These are phyloP conservation scores for Fusarium irregulare DNA, from an alignment of 2,329 filamentous ascomycete genomes.

Conservation along the genomic window DNA sequence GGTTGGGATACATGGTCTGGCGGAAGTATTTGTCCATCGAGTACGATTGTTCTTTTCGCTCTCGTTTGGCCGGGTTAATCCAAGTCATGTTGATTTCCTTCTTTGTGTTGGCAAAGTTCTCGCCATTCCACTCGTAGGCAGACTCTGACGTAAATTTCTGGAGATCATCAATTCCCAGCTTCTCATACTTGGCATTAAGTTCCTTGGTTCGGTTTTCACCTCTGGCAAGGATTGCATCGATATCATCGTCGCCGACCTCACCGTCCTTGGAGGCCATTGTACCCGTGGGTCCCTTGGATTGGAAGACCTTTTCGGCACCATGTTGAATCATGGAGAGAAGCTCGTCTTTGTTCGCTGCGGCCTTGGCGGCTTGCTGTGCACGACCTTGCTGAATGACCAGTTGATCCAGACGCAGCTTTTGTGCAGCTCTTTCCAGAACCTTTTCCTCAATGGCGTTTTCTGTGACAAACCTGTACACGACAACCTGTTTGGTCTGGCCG, in stretches of 20 bases:
- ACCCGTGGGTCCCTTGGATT: constrained; percentile 74
- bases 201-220: constrained; percentile 91
- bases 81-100: constrained; percentile 93
- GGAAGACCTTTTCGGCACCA: constrained; percentile 94
- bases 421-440: constrained; percentile 93
- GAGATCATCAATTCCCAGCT: constrained; percentile 93
- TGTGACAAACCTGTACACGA: constrained; percentile 96
- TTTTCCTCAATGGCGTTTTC: constrained; percentile 99
- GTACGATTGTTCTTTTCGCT: constrained; percentile 97
- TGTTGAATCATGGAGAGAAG: constrained; percentile 98
- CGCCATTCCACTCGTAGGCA: constrained; percentile 98
- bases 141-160: constrained; percentile 98
- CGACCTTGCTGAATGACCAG: constrained; percentile 98
- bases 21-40: constrained; percentile 99
- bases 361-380: constrained; percentile 89
- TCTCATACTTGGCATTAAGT: constrained; percentile 94
- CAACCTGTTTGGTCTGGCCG: constrained; percentile 96
- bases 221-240: constrained; percentile 86
- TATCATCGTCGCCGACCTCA: constrained; percentile 85
- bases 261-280: constrained; percentile 67
- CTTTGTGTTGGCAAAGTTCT: constrained; percentile 92
- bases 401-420: constrained; percentile 95
- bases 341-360: constrained; percentile 94
- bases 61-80: constrained; percentile 98
- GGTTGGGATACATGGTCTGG: constrained; percentile 81